These are phyloP conservation scores for Leccinum longicurvipes DNA, from an alignment of 768 basidiomycete genomes.

Conservation along the genomic window DNA sequence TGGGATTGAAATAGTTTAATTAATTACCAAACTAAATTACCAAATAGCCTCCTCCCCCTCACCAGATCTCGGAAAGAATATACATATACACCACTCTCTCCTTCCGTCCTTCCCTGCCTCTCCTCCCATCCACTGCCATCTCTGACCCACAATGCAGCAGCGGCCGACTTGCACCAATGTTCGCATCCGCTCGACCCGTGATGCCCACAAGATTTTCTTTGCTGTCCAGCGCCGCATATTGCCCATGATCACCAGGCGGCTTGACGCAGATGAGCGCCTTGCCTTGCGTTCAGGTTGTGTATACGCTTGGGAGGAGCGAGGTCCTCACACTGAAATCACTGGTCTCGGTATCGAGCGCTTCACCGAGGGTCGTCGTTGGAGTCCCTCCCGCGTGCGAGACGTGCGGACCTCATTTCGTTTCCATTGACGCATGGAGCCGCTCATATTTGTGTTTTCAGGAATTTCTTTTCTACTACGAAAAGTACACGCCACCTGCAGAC, in stretches of 20 bases:
- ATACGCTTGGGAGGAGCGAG: conserved; percentile 72
- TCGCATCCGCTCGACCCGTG: conserved; percentile 72
- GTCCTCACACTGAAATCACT: conserved; percentile 69
- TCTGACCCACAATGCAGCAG: conserved; percentile 48
- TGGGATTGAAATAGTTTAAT: conserved; percentile 33
- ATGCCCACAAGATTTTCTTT: conserved; percentile 80
- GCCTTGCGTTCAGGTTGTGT: conserved; percentile 45
- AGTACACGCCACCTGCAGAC: conserved; percentile 51
- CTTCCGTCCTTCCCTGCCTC: conserved; percentile 10
- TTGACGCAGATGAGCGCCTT: conserved; percentile 73
- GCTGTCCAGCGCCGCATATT: conserved; percentile 62
- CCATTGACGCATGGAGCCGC: not conserved
- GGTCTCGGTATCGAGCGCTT: conserved; percentile 82
- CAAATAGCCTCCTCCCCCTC: conserved; percentile 25
- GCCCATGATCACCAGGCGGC: conserved; percentile 70
- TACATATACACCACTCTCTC: conserved; percentile 33
- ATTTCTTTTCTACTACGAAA: conserved; percentile 84
- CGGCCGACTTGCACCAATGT: conserved; percentile 64
- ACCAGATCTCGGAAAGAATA: conserved; percentile 33
- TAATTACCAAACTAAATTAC: conserved; percentile 36
- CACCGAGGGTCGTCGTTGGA: conserved; percentile 82
- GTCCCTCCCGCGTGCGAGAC: conserved; percentile 79
- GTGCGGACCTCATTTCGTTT: conserved; percentile 39
- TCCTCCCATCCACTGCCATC: conserved; percentile 14
- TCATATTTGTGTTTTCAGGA: conserved; percentile 46